Evolutionary conservation across 371 early-diverging fungal species (phyloP).

Genomic region (Coelomomyces lativittatus): DNA sequence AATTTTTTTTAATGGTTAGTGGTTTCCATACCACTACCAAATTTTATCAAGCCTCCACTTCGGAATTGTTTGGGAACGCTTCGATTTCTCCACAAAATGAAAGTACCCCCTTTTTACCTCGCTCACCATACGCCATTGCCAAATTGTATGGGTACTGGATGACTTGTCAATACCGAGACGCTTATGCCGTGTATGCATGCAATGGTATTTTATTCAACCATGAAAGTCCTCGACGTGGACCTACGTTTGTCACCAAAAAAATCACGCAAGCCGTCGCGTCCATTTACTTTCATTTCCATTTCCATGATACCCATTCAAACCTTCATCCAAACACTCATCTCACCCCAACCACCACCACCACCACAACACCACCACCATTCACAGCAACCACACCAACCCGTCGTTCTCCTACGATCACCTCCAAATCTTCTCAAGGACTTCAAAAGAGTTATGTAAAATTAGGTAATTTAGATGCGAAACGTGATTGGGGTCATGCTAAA

Average conservation of each 20-base stretch:
- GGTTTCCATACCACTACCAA: no score
- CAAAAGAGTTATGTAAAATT: no score
- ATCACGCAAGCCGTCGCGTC: constrained; percentile 63
- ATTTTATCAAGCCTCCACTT: constrained; percentile 65
- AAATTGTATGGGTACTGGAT: constrained; percentile 72
- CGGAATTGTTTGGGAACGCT: constrained; percentile 65
- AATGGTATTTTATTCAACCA: constrained; percentile 75
- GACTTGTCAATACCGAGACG: constrained; percentile 62
- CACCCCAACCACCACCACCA: no score
- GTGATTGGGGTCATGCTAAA: constrained; percentile 76
- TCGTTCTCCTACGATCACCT: no score
- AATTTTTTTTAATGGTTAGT: no score
- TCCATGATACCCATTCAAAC: no score
- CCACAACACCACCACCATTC: no score
- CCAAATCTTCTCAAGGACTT: no score
- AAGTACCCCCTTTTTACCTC: constrained; percentile 69
- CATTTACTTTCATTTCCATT: no score
- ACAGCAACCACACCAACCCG: constrained; percentile 47
- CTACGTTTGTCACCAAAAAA: constrained; percentile 68
- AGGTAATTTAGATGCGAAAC: constrained; percentile 68
- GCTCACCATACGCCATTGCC: constrained; percentile 68
- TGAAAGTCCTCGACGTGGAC: constrained; percentile 52
- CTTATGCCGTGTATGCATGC: constrained; percentile 62
- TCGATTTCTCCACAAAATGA: constrained; percentile 63
- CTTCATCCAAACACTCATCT: no score